Evolutionary conservation across 2,329 filamentous ascomycete species (phyloP).

Genomic region (Daldinia sp.): DNA sequence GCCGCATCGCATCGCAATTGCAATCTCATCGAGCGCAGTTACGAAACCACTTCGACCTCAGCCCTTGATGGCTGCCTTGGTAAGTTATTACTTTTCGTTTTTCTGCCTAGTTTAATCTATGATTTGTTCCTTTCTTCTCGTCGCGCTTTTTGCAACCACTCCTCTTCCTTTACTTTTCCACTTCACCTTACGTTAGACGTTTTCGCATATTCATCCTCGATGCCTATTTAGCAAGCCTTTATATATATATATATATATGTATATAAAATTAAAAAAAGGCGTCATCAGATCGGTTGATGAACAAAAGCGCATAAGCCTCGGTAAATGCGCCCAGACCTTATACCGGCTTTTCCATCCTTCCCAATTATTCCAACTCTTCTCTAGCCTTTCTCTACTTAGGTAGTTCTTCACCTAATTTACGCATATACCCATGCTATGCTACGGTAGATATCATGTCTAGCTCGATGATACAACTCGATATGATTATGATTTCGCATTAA

Average conservation of each 20-base stretch:
- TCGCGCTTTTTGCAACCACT: neutral
- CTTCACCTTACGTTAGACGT: too few relatives aligned
- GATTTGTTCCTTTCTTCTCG: neutral
- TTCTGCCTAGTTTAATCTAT: neutral
- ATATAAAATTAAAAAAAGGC: too few relatives aligned
- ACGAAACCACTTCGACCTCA: constrained; percentile 13
- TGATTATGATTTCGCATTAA: constrained; percentile 7
- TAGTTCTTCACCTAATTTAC: neutral
- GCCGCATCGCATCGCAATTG: neutral
- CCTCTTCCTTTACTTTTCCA: neutral
- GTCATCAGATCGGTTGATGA: constrained; percentile 23
- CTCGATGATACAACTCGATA: neutral
- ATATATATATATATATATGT: too few relatives aligned
- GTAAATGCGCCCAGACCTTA: constrained; percentile 9
- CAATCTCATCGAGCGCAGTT: neutral
- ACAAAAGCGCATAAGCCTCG: constrained; percentile 19
- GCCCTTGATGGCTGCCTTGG: constrained; percentile 47
- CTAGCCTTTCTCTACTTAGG: too few relatives aligned
- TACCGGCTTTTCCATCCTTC: neutral
- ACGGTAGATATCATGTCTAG: too few relatives aligned
- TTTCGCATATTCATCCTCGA: too few relatives aligned
- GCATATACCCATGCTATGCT: neutral
- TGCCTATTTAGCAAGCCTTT: too few relatives aligned
- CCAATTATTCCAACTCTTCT: neutral
- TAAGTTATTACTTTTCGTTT: constrained; percentile 41